Evolutionary conservation across 75 land plant genomes (phyloP).

Genomic region (Adiantum capillusveneris): DNA sequence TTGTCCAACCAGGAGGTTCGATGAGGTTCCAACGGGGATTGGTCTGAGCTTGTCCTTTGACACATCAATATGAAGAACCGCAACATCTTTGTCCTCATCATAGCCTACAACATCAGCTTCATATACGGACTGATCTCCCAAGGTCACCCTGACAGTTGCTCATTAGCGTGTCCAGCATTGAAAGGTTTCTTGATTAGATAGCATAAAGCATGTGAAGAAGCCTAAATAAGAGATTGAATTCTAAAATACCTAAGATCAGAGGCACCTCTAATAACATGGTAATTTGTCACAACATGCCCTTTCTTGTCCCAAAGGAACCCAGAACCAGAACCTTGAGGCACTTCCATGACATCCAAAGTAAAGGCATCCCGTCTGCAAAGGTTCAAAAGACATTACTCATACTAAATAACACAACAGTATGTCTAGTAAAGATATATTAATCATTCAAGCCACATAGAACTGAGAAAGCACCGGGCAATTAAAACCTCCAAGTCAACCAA

Average conservation of each 20-base stretch:
- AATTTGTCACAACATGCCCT: constrained; percentile 44
- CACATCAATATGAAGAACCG: constrained; percentile 43
- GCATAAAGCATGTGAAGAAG: background rate
- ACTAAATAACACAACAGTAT: too few relatives aligned
- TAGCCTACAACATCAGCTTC: constrained; percentile 42
- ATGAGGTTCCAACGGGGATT: constrained; percentile 42
- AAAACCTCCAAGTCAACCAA: too few relatives aligned
- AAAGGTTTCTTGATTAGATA: too few relatives aligned
- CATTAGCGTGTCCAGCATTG: too few relatives aligned
- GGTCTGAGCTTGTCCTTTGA: constrained; percentile 34
- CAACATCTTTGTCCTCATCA: constrained; percentile 49
- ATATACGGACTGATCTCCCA: constrained; percentile 44
- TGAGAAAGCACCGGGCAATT: too few relatives aligned
- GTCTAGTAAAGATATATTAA: too few relatives aligned
- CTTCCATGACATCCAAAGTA: constrained; percentile 43
- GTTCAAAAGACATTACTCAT: too few relatives aligned
- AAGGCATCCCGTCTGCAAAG: constrained; percentile 40
- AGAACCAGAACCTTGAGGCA: constrained; percentile 53
- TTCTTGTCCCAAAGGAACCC: constrained; percentile 44
- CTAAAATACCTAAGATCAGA: constrained; percentile 35
- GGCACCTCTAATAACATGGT: constrained; percentile 43
- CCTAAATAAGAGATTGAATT: background rate
- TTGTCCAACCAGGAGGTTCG: constrained; percentile 43
- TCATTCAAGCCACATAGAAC: too few relatives aligned
- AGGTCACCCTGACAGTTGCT: constrained; percentile 21